Evolutionary conservation across 1,284 basidiomycete species (phyloP).

Genomic region (Trametes polyzona): DNA sequence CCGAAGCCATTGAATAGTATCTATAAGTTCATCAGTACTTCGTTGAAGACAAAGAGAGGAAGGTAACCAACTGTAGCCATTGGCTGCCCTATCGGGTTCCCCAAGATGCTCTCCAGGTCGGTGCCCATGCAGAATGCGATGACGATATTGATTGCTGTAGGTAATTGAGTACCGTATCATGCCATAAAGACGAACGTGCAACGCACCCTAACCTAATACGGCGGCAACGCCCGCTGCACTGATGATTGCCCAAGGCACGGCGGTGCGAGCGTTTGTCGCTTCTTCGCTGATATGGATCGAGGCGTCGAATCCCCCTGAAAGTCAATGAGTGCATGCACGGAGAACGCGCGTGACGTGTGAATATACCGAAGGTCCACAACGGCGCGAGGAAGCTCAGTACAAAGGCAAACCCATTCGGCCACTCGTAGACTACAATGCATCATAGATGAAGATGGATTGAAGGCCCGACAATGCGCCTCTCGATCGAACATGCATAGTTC

Average conservation of each 20-base stretch:
- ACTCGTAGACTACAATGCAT: slow-evolving; percentile 58
- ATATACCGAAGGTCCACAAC: slow-evolving; percentile 80
- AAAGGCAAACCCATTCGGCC: slow-evolving; percentile 77
- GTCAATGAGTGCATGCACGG: neutral
- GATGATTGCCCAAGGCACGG: slow-evolving; percentile 76
- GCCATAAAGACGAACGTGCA: no score
- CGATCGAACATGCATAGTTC: slow-evolving; percentile 43
- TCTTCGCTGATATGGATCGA: slow-evolving; percentile 82
- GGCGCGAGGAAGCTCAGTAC: slow-evolving; percentile 78
- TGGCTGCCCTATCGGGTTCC: slow-evolving; percentile 67
- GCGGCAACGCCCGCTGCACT: slow-evolving; percentile 58
- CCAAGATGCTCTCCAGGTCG: slow-evolving; percentile 56
- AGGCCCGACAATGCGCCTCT: no score
- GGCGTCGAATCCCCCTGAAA: slow-evolving; percentile 49
- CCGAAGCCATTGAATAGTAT: slow-evolving; percentile 73
- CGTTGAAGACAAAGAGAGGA: neutral
- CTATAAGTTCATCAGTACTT: slow-evolving; percentile 30
- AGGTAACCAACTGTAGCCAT: slow-evolving; percentile 47
- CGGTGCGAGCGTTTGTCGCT: slow-evolving; percentile 66
- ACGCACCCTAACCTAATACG: slow-evolving; percentile 68
- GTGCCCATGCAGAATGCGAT: slow-evolving; percentile 66
- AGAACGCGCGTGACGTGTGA: no score
- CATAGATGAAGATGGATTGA: neutral
- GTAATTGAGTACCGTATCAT: neutral
- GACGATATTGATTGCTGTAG: slow-evolving; percentile 54